phyloP scores from a whole-genome alignment of 2,329 filamentous ascomycete genomes.

The Periconia sp. region DNA sequence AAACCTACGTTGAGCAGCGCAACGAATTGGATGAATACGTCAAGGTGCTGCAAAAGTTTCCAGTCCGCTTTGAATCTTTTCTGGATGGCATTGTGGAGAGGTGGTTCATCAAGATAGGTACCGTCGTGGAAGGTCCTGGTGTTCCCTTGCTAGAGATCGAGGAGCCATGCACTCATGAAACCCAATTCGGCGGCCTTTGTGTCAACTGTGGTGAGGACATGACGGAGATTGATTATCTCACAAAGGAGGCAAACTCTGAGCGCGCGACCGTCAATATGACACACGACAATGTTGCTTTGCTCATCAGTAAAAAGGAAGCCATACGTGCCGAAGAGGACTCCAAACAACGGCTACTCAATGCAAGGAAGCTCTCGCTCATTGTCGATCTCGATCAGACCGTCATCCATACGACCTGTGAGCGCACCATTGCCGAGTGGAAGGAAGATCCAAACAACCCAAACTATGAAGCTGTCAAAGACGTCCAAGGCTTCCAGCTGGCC shows the following conservation, averaged over 20 bases:
- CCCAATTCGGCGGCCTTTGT: slow-evolving; percentile 90
- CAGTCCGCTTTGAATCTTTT: slow-evolving; percentile 79
- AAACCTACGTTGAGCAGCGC: slow-evolving; percentile 67
- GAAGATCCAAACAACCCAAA: slow-evolving; percentile 86
- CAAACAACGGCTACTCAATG: slow-evolving; percentile 77
- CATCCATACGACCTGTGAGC: slow-evolving; percentile 96
- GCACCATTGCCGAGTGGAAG: slow-evolving; percentile 95
- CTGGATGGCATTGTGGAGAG: slow-evolving; percentile 75
- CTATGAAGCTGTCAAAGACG: slow-evolving; percentile 84
- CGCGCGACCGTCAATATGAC: slow-evolving; percentile 94
- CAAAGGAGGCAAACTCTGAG: slow-evolving; percentile 73
- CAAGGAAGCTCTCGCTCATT: slow-evolving; percentile 85
- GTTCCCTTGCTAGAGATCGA: slow-evolving; percentile 72
- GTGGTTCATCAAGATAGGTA: slow-evolving; percentile 72
- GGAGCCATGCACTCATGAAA: slow-evolving; percentile 86
- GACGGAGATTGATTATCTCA: slow-evolving; percentile 85
- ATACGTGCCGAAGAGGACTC: slow-evolving; percentile 80
- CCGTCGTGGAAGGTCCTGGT: slow-evolving; percentile 58
- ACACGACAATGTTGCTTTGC: slow-evolving; percentile 85
- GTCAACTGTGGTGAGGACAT: slow-evolving; percentile 94
- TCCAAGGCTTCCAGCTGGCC: slow-evolving; percentile 81
- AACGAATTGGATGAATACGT: slow-evolving; percentile 74
- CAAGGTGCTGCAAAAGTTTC: slow-evolving; percentile 69
- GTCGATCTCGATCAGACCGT: slow-evolving; percentile 98
- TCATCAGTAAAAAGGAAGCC: slow-evolving; percentile 81